Conservation (phyloP, 345 rosid species). For the Salix udensis region DNA sequence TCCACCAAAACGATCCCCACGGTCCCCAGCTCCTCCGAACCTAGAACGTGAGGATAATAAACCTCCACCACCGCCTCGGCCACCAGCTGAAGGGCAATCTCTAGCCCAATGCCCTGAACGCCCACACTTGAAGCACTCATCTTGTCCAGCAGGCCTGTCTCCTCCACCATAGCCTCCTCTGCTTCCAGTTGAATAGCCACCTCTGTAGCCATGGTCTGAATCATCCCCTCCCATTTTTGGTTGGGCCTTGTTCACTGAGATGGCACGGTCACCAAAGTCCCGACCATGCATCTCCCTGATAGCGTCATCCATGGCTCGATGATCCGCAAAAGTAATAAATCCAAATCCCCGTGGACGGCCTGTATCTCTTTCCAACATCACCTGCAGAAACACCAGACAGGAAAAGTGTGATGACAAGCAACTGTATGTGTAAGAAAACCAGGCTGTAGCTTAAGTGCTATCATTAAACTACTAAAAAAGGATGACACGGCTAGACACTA, state of each 20-base stretch:
- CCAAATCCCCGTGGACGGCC: slow-evolving; percentile 98
- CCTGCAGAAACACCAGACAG: slow-evolving; percentile 43
- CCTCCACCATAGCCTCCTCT: slow-evolving; percentile 64
- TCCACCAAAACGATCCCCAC: slow-evolving; percentile 68
- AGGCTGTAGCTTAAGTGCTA: slow-evolving; percentile 18
- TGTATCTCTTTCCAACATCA: slow-evolving; percentile 93
- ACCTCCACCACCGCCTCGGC: slow-evolving; percentile 67
- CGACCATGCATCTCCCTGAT: slow-evolving; percentile 96
- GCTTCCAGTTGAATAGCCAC: slow-evolving; percentile 72
- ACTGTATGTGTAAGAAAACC: slow-evolving; percentile 12
- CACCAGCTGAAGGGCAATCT: slow-evolving; percentile 87
- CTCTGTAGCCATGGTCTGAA: slow-evolving; percentile 66
- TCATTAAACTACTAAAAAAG: background rate
- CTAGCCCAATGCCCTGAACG: slow-evolving; percentile 97
- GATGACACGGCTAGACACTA: slow-evolving; percentile 10
- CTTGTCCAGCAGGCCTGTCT: slow-evolving; percentile 73
- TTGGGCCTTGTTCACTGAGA: slow-evolving; percentile 97
- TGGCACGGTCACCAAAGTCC: slow-evolving; percentile 77
- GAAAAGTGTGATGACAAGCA: slow-evolving; percentile 25
- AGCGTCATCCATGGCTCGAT: slow-evolving; percentile 91
- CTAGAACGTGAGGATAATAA: slow-evolving; percentile 71
- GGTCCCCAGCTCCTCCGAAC: slow-evolving; percentile 66
- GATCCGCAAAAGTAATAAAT: slow-evolving; percentile 88
- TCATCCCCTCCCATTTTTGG: slow-evolving; percentile 82
- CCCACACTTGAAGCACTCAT: slow-evolving; percentile 97